Conservation (phyloP, 306 rosid genomes). For the Trifolium repens region DNA sequence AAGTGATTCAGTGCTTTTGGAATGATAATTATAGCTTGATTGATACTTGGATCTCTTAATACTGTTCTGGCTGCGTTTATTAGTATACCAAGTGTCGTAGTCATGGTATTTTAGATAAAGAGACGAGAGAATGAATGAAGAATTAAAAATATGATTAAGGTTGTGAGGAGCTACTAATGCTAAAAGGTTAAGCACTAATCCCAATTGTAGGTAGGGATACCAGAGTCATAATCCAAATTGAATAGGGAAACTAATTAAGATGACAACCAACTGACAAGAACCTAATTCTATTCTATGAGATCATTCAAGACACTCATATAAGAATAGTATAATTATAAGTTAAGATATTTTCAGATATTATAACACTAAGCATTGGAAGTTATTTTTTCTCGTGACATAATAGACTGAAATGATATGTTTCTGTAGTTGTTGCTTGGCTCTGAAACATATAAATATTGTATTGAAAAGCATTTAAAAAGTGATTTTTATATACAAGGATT, state of each 20-base stretch:
- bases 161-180: background rate
- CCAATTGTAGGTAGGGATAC: background rate
- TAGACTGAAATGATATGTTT: slow-evolving; percentile 14
- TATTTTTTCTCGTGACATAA: slow-evolving; percentile 27
- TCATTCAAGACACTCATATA: background rate
- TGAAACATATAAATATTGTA: slow-evolving; percentile 11
- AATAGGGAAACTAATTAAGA: background rate
- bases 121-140: background rate
- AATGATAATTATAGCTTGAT: slow-evolving; percentile 16
- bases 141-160: background rate
- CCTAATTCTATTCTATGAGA: background rate
- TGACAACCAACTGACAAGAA: background rate
- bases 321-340: background rate
- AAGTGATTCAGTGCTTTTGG: slow-evolving; percentile 7
- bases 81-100: background rate
- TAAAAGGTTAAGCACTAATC: background rate
- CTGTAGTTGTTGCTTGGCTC: slow-evolving; percentile 1
- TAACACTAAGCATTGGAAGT: slow-evolving; percentile 1
- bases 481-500: slow-evolving; percentile 3
- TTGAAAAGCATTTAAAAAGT: background rate
- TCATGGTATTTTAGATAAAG: background rate
- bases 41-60: slow-evolving; percentile 8
- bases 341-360: background rate
- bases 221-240: background rate
- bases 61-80: background rate